Conservation (phyloP, 345 rosid species). For the Arabis hirsuta region DNA sequence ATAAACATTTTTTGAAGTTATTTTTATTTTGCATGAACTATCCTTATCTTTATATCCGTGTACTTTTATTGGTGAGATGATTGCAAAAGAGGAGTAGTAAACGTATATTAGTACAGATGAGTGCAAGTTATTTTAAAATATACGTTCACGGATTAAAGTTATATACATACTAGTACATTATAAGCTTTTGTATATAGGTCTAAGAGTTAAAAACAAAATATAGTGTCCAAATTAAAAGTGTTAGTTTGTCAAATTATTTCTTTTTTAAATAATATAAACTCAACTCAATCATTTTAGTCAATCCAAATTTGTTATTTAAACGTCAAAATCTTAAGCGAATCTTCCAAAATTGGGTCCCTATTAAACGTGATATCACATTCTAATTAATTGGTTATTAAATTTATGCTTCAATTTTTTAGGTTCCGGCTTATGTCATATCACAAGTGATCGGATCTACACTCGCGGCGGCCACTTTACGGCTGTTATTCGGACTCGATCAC, state of each 20-base stretch:
- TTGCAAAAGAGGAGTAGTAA: too few relatives aligned
- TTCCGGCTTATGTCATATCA: slow-evolving; percentile 70
- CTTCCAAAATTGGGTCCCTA: not conserved
- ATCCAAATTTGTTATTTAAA: slow-evolving; percentile 5
- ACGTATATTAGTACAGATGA: too few relatives aligned
- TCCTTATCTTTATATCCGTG: not conserved
- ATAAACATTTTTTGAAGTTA: too few relatives aligned
- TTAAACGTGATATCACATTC: not conserved
- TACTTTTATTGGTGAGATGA: too few relatives aligned
- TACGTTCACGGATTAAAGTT: not conserved
- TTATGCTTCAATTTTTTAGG: slow-evolving; percentile 44
- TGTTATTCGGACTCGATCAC: slow-evolving; percentile 54
- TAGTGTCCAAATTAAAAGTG: not conserved
- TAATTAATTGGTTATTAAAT: not conserved
- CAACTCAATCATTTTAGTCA: slow-evolving; percentile 1
- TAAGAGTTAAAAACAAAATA: not conserved
- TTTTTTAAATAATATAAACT: not conserved
- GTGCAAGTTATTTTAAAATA: too few relatives aligned
- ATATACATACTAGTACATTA: not conserved
- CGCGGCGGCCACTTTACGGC: slow-evolving; percentile 77
- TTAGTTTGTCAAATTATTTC: not conserved
- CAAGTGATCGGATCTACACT: slow-evolving; percentile 81
- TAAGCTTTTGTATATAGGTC: not conserved
- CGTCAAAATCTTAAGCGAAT: not conserved
- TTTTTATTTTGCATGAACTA: not conserved